These are phyloP conservation scores for Hirsutella thompsonii DNA, from an alignment of 2,329 filamentous ascomycete genomes.

Conservation along the genomic window DNA sequence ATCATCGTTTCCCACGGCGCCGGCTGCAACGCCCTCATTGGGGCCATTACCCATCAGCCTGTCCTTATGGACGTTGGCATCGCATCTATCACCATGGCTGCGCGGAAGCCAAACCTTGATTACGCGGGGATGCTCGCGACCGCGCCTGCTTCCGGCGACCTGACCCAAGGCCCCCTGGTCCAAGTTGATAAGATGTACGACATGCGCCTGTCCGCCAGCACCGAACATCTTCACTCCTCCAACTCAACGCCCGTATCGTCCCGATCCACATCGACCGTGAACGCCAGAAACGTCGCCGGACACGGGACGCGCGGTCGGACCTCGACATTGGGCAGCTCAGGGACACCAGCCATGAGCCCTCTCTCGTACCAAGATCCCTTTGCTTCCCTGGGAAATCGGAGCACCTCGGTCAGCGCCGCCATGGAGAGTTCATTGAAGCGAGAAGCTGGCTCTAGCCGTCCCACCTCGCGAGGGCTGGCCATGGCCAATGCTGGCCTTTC, in stretches of 20 bases:
- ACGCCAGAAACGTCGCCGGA: conserved; percentile 13
- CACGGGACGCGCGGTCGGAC: conserved; percentile 21
- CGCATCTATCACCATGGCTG: conserved; percentile 83
- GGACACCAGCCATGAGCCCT: conserved; percentile 16
- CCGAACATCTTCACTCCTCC: conserved; percentile 52
- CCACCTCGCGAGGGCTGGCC: conserved; percentile 8
- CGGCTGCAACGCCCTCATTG: conserved; percentile 89
- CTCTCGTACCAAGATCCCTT: conserved; percentile 29
- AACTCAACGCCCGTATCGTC: conserved; percentile 21
- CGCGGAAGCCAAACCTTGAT: conserved; percentile 39
- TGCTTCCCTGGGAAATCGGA: conserved; percentile 26
- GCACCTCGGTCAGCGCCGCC: conserved; percentile 29
- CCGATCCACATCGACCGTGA: conserved; percentile 19
- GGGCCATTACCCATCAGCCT: conserved; percentile 81
- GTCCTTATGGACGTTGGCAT: conserved; percentile 83
- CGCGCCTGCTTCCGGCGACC: conserved; percentile 9
- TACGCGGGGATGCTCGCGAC: conserved; percentile 20
- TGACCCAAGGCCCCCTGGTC: conserved; percentile 18
- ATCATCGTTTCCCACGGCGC: conserved; percentile 89
- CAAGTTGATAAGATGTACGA: conserved; percentile 54
- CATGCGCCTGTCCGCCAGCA: conserved; percentile 60
- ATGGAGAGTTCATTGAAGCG: conserved; percentile 14
- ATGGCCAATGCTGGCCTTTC: conserved; percentile 5
- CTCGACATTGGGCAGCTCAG: conserved; percentile 11
- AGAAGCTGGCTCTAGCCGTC: conserved; percentile 16